Evolutionary conservation across 2,329 filamentous ascomycete species (phyloP).

Genomic region (Trichoderma asperellum): DNA sequence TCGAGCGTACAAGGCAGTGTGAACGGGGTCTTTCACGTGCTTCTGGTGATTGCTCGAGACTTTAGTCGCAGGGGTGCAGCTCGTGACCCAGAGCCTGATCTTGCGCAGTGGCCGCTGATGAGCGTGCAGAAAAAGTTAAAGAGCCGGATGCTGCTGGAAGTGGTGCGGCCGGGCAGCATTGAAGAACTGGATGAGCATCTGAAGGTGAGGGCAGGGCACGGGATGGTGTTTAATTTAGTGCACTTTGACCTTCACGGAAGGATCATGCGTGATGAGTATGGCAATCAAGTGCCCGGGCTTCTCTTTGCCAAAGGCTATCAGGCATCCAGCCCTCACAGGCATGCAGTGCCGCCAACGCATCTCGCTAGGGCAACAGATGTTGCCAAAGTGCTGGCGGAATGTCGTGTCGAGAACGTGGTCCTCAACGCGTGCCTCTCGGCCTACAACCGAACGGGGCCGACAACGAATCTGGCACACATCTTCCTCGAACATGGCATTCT

Average conservation of each 20-base stretch:
- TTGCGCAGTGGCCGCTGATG: slow-evolving; percentile 40
- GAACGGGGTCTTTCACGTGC: slow-evolving; percentile 33
- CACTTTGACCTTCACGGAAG: slow-evolving; percentile 39
- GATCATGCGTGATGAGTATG: slow-evolving; percentile 36
- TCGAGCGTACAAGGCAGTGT: slow-evolving; percentile 32
- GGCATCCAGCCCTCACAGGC: slow-evolving; percentile 26
- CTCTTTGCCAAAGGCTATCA: slow-evolving; percentile 35
- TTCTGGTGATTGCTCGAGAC: slow-evolving; percentile 38
- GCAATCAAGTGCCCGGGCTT: slow-evolving; percentile 35
- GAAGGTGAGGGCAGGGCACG: slow-evolving; percentile 31
- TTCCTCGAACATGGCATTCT: slow-evolving; percentile 37
- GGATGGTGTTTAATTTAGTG: slow-evolving; percentile 36
- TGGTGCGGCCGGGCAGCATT: slow-evolving; percentile 35
- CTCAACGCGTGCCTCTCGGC: slow-evolving; percentile 39
- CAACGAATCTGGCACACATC: slow-evolving; percentile 37
- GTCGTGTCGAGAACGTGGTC: slow-evolving; percentile 38
- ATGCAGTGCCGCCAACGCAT: slow-evolving; percentile 34
- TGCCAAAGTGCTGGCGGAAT: slow-evolving; percentile 34
- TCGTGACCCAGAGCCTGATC: slow-evolving; percentile 38
- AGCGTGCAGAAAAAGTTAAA: slow-evolving; percentile 37
- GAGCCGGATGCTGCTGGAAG: slow-evolving; percentile 35
- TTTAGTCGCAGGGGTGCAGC: slow-evolving; percentile 35
- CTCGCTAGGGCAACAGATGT: slow-evolving; percentile 35
- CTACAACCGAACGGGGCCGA: slow-evolving; percentile 35
- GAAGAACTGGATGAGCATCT: slow-evolving; percentile 37